These are phyloP conservation scores for Tilletia setariae DNA, from an alignment of 1,284 basidiomycete genomes.

Conservation along the genomic window DNA sequence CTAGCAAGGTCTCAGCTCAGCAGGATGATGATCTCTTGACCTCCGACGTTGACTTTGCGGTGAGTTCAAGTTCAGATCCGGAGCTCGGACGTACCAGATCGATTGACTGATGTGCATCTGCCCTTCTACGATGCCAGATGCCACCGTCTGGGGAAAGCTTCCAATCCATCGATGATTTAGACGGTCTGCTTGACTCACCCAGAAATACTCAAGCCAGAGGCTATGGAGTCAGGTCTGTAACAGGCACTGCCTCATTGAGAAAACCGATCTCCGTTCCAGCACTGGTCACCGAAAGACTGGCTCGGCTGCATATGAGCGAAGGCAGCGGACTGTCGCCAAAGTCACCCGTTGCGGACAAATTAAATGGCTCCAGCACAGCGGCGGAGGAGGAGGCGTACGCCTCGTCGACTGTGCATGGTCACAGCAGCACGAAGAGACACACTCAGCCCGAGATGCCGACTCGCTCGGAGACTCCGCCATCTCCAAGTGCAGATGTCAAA, in stretches of 20 bases:
- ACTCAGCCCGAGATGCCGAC: too few relatives aligned
- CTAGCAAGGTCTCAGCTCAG: neutral
- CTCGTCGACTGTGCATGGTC: constrained; percentile 4
- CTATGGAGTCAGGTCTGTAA: constrained; percentile 4
- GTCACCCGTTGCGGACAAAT: neutral
- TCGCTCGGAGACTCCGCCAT: too few relatives aligned
- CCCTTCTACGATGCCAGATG: neutral
- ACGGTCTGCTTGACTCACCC: constrained; percentile 11
- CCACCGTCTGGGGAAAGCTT: constrained; percentile 6
- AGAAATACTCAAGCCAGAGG: neutral
- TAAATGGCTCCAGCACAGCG: neutral
- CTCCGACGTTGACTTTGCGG: constrained; percentile 4
- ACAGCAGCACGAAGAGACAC: neutral
- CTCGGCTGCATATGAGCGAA: neutral
- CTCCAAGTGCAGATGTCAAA: too few relatives aligned
- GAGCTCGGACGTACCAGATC: neutral
- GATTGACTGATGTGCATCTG: too few relatives aligned
- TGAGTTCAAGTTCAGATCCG: neutral
- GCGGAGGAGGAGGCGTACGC: neutral
- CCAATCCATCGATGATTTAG: constrained; percentile 11
- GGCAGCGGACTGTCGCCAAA: too few relatives aligned
- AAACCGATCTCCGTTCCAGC: constrained; percentile 8
- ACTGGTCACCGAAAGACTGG: neutral
- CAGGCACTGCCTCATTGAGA: neutral
- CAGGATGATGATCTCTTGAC: constrained; percentile 13